Evolutionary conservation across 2,329 filamentous ascomycete genomes (phyloP), one percentile per base, ranked within the genome.

Genomic region (Aspergillus hiratsukae): DNA sequence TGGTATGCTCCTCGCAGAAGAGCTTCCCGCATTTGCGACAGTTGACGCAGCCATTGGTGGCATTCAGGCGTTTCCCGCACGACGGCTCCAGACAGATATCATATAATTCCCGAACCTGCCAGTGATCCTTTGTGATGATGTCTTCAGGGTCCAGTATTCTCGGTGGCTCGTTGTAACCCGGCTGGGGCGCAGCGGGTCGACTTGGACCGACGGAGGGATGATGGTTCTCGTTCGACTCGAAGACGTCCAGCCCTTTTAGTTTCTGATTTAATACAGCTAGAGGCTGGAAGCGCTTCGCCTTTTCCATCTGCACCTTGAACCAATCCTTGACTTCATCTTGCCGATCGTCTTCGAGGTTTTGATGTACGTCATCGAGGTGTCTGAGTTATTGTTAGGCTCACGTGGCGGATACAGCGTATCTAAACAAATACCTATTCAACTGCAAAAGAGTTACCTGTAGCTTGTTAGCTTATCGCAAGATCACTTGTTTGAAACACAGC

Each of bases 1-100:
- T 96, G 52, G 94, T 97, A 72, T 99, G 94, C 65, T 93, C 90
- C 69, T 97, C 94, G 74, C 94, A 99, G 71, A 97, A 99, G 43
- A 99, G 77, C 65, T 88, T 87, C 6, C 94, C 94, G 68, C 94
- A 99, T 61, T 92, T 91, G 61, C 94, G 83, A 74, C 94, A 99
- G 72, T 99, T 97, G 66, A 99, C 87, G 66, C 83, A 91, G 19
- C 91, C 91, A 66, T 89, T 92, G 6, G 89, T 82, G 2, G 88
- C 82, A 0, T 91, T 91, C 4, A 99, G 77, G 27, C 86, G 83
- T 72, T 89, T 90, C 29, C 86, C 90, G 66, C 94, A 99, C 21
- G 87, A 81, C 0, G 92, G 93, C 65, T 99, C 94, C 8, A 92
- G 88, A 69, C 94, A 99, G 11, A 82, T 70, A 74, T 97, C 93